Conservation (phyloP, 2,329 filamentous ascomycete genomes). For the Aureobasidium sp. region DNA sequence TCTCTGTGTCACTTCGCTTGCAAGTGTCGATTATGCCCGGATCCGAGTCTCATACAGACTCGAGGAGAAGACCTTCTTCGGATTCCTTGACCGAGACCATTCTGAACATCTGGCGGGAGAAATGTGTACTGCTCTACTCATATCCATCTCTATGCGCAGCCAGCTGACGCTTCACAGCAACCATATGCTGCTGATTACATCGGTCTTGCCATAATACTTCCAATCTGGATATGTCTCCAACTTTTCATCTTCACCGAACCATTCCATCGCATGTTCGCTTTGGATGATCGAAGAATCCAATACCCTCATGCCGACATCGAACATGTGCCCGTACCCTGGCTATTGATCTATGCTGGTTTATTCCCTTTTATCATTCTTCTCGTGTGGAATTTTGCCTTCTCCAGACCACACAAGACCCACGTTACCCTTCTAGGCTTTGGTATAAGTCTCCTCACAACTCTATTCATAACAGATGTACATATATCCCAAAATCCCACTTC, state of each 20-base stretch:
- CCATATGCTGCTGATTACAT: constrained; percentile 87
- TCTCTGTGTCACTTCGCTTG: not conserved
- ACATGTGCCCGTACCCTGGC: constrained; percentile 67
- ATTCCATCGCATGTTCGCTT: constrained; percentile 89
- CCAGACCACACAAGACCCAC: constrained; percentile 72
- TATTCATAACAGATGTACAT: constrained; percentile 66
- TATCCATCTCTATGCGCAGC: not conserved
- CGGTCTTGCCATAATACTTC: constrained; percentile 62
- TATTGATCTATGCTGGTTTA: constrained; percentile 69
- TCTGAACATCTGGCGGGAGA: constrained; percentile 14
- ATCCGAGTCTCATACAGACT: constrained; percentile 13
- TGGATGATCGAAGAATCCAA: constrained; percentile 75
- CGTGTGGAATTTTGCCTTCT: constrained; percentile 50
- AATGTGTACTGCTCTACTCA: constrained; percentile 5
- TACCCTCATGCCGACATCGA: constrained; percentile 81
- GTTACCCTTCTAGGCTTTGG: constrained; percentile 74
- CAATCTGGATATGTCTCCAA: constrained; percentile 54
- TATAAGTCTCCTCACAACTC: constrained; percentile 64
- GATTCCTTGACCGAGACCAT: constrained; percentile 4
- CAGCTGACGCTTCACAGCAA: constrained; percentile 39
- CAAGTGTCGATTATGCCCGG: constrained; percentile 12
- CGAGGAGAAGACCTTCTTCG: constrained; percentile 1
- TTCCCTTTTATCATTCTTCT: constrained; percentile 61
- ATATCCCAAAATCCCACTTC: not conserved
- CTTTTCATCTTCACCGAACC: constrained; percentile 64